Evolutionary conservation across 192 early-diverging fungal species (phyloP), one percentile per base, ranked within the genome.

Genomic region (Coemansia biformis): DNA sequence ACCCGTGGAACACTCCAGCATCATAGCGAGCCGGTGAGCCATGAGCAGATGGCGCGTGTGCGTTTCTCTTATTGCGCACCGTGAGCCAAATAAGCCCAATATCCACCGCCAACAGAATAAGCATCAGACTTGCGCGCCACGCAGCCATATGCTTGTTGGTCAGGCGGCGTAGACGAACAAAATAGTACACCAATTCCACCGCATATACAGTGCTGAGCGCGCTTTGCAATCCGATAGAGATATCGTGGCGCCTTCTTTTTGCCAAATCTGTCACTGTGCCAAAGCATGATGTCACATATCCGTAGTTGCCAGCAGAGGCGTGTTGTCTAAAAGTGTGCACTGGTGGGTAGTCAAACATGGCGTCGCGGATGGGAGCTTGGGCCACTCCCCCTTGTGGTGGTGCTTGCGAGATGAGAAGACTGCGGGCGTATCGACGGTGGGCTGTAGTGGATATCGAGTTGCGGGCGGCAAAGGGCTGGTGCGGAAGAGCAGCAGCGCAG

Each of bases 51-150:
- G 15, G 26, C n/a, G n/a, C n/a, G 13, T 34, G 8, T 0, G 36
- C 39, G 15, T 31, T 36, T 16, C 46, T 49, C 36, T 66, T 74
- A 51, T 51, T 55, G 13, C 61, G 51, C 16, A 66, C 39, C 5
- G 70, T 74, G 12, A 74, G 55, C 70, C 70, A 74, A 21, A 74
- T 66, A 31, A 74, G 36, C 11, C 39, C 49, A 28, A 74, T 38
- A 18, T 74, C 70, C 13, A 74, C 29, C 14, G 66, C 40, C 15
- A 74, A 51, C 16, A 63, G 51, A 9, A 66, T 41, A n/a, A 66
- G 46, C 59, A 74, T 65, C 29, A 66, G 40, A 13, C 59, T 57
- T 13, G 70, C 54, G 12, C 70, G 70, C 70, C 70, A 74, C 13
- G 57, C 49, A 2, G 70, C 70, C 26, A 55, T 34, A 17, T 54